These are phyloP conservation scores for Cymbopogon flexuosus DNA, from an alignment of 202 grass and related monocot species.

Conservation along the genomic window DNA sequence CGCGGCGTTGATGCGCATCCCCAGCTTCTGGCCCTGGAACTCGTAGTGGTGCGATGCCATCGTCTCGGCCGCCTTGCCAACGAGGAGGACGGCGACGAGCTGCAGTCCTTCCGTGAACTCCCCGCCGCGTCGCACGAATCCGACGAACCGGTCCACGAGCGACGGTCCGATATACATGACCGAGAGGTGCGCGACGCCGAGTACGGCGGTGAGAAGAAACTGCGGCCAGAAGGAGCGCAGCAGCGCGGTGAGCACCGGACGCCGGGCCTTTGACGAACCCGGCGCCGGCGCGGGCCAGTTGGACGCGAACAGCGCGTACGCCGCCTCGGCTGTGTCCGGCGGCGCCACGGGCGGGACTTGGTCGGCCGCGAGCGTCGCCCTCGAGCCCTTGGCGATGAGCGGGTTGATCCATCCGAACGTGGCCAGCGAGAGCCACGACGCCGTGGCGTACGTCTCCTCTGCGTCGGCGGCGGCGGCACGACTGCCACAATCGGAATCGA, in stretches of 20 bases:
- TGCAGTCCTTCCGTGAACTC: slow-evolving; percentile 25
- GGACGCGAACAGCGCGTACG: slow-evolving; percentile 37
- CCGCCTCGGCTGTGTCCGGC: slow-evolving; percentile 27
- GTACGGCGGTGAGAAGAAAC: slow-evolving; percentile 35
- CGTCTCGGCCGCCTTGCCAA: slow-evolving; percentile 47
- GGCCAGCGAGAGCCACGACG: slow-evolving; percentile 47
- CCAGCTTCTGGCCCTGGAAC: slow-evolving; percentile 56
- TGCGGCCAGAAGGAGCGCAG: slow-evolving; percentile 59
- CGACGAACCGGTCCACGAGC: slow-evolving; percentile 52
- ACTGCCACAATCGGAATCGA: neutral
- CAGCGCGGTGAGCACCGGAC: slow-evolving; percentile 34
- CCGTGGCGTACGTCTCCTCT: slow-evolving; percentile 43
- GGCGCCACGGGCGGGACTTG: slow-evolving; percentile 47
- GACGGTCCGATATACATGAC: slow-evolving; percentile 73
- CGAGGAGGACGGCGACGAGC: slow-evolving; percentile 44
- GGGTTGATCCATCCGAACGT: slow-evolving; percentile 59
- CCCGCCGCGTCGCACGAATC: slow-evolving; percentile 41
- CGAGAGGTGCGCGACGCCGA: slow-evolving; percentile 41
- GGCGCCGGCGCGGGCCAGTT: slow-evolving; percentile 40
- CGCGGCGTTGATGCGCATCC: slow-evolving; percentile 58
- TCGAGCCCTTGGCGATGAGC: slow-evolving; percentile 47
- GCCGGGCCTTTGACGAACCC: neutral
- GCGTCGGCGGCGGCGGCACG: neutral
- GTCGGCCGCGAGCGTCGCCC: neutral
- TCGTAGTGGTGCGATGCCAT: slow-evolving; percentile 57